Percentiles rank a stretch among this genome's conserved stretches.
Conservation (phyloP, 1,139 yeast species). For the Zygosaccharomyces sapae region DNA sequence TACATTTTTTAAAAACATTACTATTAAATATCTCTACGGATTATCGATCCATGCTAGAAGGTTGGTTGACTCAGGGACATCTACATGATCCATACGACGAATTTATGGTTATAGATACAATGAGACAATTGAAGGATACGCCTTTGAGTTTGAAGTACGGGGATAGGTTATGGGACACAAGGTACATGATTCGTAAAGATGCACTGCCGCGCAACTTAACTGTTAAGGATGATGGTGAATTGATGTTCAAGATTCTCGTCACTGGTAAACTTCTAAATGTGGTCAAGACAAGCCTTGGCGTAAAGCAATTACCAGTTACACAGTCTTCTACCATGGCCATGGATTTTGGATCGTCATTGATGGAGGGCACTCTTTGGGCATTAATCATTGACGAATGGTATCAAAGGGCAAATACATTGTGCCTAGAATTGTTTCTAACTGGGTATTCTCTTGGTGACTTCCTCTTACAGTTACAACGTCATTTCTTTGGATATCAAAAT, state of each 20-base stretch:
- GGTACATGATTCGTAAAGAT: slow-evolving; percentile 69
- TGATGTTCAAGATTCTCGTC: slow-evolving; percentile 51
- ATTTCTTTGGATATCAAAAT: slow-evolving; percentile 55
- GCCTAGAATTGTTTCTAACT: slow-evolving; percentile 54
- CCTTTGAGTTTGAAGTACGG: slow-evolving; percentile 45
- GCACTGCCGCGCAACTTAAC: slow-evolving; percentile 62
- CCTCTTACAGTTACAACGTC: slow-evolving; percentile 48
- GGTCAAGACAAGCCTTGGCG: slow-evolving; percentile 28
- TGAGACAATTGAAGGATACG: slow-evolving; percentile 29
- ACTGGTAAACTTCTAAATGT: slow-evolving; percentile 87
- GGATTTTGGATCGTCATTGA: slow-evolving; percentile 27
- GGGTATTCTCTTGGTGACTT: slow-evolving; percentile 55
- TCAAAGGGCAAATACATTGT: slow-evolving; percentile 58
- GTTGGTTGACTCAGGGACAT: slow-evolving; percentile 74
- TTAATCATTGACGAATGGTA: slow-evolving; percentile 61
- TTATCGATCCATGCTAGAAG: slow-evolving; percentile 64
- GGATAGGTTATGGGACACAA: slow-evolving; percentile 85
- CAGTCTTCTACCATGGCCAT: neutral
- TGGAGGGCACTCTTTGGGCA: slow-evolving; percentile 58
- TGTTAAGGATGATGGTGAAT: slow-evolving; percentile 33
- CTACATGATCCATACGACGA: slow-evolving; percentile 80
- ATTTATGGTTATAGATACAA: slow-evolving; percentile 57
- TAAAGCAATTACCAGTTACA: slow-evolving; percentile 6
- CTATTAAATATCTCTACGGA: slow-evolving; percentile 58
- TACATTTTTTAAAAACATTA: slow-evolving; percentile 48